Base-by-base conservation (phyloP, 1,139 yeast species). In the Yamadazyma membranifaciens region DNA sequence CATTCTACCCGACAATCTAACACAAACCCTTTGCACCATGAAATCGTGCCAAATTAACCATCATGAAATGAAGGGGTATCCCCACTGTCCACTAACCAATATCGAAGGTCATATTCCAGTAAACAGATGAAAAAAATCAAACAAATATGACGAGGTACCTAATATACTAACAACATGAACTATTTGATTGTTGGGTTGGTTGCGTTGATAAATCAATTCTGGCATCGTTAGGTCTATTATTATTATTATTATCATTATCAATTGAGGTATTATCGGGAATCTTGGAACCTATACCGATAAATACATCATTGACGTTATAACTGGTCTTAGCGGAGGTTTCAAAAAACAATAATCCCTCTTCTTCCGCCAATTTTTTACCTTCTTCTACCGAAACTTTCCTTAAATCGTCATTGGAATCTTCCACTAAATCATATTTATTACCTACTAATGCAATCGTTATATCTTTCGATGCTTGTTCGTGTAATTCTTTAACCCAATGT, bases 261-360 rank as follows among this genome's bases (percentile, higher is more conserved):
- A 42, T 13, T 34, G 43, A 4, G 40, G 38, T 24, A 9, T 38
- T 2, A 36, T 75, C 67, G 6, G 96, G 95, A 40, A 91, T 83
- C 63, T 85, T 83, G 48, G 81, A 80, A 32, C 96, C 98, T 55
- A 92, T 85, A 20, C 82, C 85, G 39, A 81, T 78, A 63, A 94
- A 94, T 27, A 88, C 80, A 32, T 86, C 88, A 44, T 78, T 78
- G 31, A 94, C 89, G 49, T 87, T 86, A 54, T 79, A 76, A 11
- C 96, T 92, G 1, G 95, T 81, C 66, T 91, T 92, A 7, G 99
- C 99, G 59, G 96, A 86, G 1, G 95, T 94, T 63, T 94, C 98
- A 54, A 83, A 85, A 60, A 87, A 91, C 37, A 91, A 62, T 39
- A 94, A 73, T 1, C 85, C 85, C 47, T 88, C 85, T 55, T 88